These are phyloP conservation scores for Gracilaria vermiculophylla DNA, from an alignment of 23 red algal species.

Conservation along the genomic window DNA sequence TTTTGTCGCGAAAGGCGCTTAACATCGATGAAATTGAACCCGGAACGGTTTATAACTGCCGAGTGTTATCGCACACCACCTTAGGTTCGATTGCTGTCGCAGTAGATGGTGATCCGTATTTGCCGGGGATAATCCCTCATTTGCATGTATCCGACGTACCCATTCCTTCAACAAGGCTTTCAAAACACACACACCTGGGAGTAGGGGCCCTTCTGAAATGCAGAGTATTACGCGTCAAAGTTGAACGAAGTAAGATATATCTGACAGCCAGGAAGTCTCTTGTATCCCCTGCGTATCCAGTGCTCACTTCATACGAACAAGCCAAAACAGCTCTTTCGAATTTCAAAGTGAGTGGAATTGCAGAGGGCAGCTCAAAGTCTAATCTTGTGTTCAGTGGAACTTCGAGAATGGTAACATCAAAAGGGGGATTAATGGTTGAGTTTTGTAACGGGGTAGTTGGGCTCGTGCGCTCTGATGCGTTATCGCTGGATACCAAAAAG, in stretches of 20 bases:
- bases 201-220: slow-evolving; percentile 49
- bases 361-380: neutral
- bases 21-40: slow-evolving; percentile 49
- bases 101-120: slow-evolving; percentile 59
- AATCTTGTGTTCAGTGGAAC: slow-evolving; percentile 25
- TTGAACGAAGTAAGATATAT: slow-evolving; percentile 18
- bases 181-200: slow-evolving; percentile 28
- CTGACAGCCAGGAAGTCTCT: slow-evolving; percentile 41
- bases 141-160: slow-evolving; percentile 54
- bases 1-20: slow-evolving; percentile 63
- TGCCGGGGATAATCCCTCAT: slow-evolving; percentile 36
- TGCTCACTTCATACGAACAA: slow-evolving; percentile 33
- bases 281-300: slow-evolving; percentile 14
- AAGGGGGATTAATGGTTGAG: slow-evolving; percentile 31
- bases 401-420: neutral
- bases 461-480: slow-evolving; percentile 8
- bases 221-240: slow-evolving; percentile 33
- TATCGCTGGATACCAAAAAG: neutral
- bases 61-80: slow-evolving; percentile 24
- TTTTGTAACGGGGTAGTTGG: slow-evolving; percentile 44
- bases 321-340: slow-evolving; percentile 12
- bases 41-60: slow-evolving; percentile 36
- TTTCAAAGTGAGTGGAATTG: neutral
- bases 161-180: slow-evolving; percentile 2
- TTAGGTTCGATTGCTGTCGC: slow-evolving; percentile 45